A percentile compares a stretch with the other conserved stretches of the same genome.
phyloP scores from a whole-genome alignment of 768 basidiomycete genomes.

The Xerocomellus intermedius region DNA sequence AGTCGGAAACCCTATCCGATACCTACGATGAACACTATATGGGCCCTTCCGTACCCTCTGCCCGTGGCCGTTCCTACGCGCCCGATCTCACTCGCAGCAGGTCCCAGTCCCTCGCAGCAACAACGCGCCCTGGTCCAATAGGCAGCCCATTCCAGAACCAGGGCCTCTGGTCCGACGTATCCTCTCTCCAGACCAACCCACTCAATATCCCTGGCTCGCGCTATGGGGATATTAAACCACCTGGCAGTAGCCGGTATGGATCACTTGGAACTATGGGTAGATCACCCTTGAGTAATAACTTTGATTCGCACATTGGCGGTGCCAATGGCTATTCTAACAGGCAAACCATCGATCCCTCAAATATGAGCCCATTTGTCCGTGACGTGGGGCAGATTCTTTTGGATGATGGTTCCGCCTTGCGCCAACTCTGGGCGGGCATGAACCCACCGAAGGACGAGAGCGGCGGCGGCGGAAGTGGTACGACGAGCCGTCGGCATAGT shows the following conservation, averaged over 20 bases:
- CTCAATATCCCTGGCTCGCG: slow-evolving; percentile 53
- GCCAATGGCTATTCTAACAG: slow-evolving; percentile 47
- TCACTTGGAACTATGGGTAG: slow-evolving; percentile 55
- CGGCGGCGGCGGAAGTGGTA: slow-evolving; percentile 67
- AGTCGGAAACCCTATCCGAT: slow-evolving; percentile 62
- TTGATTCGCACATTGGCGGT: slow-evolving; percentile 47
- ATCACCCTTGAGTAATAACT: slow-evolving; percentile 52
- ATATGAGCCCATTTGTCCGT: slow-evolving; percentile 83
- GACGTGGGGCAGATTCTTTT: slow-evolving; percentile 77
- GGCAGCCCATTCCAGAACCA: slow-evolving; percentile 45
- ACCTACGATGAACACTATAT: slow-evolving; percentile 58
- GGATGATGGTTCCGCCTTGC: slow-evolving; percentile 69
- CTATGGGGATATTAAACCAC: slow-evolving; percentile 64
- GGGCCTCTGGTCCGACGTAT: slow-evolving; percentile 56
- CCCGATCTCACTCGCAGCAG: slow-evolving; percentile 69
- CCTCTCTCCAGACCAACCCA: slow-evolving; percentile 48
- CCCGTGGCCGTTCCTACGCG: slow-evolving; percentile 58
- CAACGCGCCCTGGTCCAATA: slow-evolving; percentile 50
- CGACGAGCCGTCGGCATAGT: slow-evolving; percentile 79
- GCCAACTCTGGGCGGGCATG: slow-evolving; percentile 76
- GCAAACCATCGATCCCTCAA: slow-evolving; percentile 57
- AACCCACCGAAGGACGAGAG: slow-evolving; percentile 62
- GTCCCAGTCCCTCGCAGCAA: slow-evolving; percentile 72
- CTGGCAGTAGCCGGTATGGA: slow-evolving; percentile 61
- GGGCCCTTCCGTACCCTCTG: slow-evolving; percentile 39